These are phyloP conservation scores for Prillingera fragicola DNA, from an alignment of 1,284 basidiomycete species.

Conservation along the genomic window DNA sequence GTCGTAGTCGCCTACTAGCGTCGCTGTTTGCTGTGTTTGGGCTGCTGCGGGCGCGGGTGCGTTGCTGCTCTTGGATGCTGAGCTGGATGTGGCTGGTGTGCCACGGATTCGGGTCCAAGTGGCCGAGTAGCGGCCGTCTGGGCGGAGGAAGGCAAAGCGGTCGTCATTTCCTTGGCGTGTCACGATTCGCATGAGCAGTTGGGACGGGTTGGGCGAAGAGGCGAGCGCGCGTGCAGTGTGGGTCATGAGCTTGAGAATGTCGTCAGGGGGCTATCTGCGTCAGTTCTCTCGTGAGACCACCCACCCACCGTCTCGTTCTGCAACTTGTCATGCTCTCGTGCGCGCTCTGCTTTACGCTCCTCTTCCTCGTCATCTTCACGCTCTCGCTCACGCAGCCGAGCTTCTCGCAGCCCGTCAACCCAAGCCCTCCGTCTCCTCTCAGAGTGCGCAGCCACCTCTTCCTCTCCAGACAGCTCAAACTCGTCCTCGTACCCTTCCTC, in stretches of 20 bases:
- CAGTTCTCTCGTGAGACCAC: neutral
- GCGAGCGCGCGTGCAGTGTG: constrained; percentile 65
- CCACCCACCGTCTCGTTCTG: constrained; percentile 57
- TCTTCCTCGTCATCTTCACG: constrained; percentile 58
- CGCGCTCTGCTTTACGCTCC: constrained; percentile 57
- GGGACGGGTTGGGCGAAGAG: constrained; percentile 64
- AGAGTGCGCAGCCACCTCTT: constrained; percentile 58
- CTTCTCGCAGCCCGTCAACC: constrained; percentile 59
- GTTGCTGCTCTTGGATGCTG: too few relatives aligned
- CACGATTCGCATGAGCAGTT: constrained; percentile 79
- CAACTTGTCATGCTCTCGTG: constrained; percentile 55
- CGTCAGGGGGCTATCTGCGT: constrained; percentile 58
- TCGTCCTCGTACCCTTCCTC: constrained; percentile 76
- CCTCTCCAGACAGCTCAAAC: constrained; percentile 65
- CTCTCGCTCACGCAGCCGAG: constrained; percentile 55
- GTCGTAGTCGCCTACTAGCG: constrained; percentile 41
- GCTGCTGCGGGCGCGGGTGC: neutral
- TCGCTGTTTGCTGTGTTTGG: constrained; percentile 1
- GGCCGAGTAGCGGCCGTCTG: constrained; percentile 58
- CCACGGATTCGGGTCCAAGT: constrained; percentile 53
- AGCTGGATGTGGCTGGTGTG: too few relatives aligned
- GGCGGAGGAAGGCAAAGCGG: constrained; percentile 66
- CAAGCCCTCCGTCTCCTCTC: constrained; percentile 60
- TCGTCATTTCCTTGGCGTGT: constrained; percentile 68
- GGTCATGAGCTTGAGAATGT: constrained; percentile 62